Percentiles rank a stretch among this genome's conserved stretches.
Evolutionary conservation across 2,329 filamentous ascomycete species (phyloP).

Genomic region (Reticulascus tulasneorum): DNA sequence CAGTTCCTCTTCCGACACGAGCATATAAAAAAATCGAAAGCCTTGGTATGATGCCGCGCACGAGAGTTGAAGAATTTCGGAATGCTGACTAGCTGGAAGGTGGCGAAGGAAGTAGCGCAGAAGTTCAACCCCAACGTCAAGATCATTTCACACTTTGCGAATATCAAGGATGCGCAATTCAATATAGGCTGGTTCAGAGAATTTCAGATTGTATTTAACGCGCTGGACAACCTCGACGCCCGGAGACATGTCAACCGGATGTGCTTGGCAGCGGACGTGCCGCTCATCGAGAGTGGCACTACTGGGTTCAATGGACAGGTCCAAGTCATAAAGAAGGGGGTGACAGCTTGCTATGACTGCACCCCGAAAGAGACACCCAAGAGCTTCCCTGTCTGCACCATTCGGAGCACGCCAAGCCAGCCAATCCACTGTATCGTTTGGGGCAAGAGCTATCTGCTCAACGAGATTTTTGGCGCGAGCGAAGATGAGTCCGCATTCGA

Average conservation of each 20-base stretch:
- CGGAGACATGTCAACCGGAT: constrained; percentile 94
- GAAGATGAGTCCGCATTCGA: constrained; percentile 84
- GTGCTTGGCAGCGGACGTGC: constrained; percentile 87
- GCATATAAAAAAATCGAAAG: constrained; percentile 97
- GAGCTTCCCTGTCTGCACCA: constrained; percentile 93
- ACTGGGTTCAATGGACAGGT: constrained; percentile 98
- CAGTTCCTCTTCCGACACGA: constrained; percentile 96
- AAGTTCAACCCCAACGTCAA: constrained; percentile 86
- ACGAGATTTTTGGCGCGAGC: constrained; percentile 88
- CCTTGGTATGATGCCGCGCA: constrained; percentile 59
- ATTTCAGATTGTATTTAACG: constrained; percentile 91
- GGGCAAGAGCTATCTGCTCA: constrained; percentile 94
- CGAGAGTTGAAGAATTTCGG: not conserved
- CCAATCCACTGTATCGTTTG: constrained; percentile 99
- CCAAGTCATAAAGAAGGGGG: constrained; percentile 88
- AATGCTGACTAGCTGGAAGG: constrained; percentile 43
- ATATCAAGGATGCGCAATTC: constrained; percentile 89
- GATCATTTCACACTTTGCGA: constrained; percentile 85
- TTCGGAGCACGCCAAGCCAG: constrained; percentile 91
- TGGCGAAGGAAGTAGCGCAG: constrained; percentile 86
- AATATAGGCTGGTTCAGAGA: constrained; percentile 80
- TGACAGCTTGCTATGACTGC: constrained; percentile 96
- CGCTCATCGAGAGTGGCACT: constrained; percentile 92
- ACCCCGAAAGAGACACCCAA: constrained; percentile 85
- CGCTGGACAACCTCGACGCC: constrained; percentile 91